A percentile compares a stretch with the other conserved stretches of the same genome.
Evolutionary conservation across 208 protist genomes (phyloP).

Genomic region (Trichomonas vaginalis): DNA sequence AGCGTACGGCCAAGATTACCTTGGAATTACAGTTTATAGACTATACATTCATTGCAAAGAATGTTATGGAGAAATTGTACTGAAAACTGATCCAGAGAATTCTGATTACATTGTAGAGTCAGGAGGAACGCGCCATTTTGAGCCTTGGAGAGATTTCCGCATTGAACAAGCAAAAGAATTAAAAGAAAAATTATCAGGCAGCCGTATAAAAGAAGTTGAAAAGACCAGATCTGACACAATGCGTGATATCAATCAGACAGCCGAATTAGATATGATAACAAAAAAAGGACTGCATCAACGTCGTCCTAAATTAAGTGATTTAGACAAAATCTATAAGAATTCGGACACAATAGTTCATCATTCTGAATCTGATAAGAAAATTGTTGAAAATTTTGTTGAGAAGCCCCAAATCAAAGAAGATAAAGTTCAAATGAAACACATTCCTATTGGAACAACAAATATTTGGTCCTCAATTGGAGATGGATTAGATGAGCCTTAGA

Average conservation of each 20-base stretch:
- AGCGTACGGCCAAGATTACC: constrained; percentile 46
- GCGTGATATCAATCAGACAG: neutral
- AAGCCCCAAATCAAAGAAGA: neutral
- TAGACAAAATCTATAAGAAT: neutral
- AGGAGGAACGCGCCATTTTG: constrained; percentile 45
- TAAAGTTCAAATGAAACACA: neutral
- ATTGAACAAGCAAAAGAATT: neutral
- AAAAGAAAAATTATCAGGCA: neutral
- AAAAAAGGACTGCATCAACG: neutral
- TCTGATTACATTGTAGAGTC: constrained; percentile 51
- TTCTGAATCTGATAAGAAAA: neutral
- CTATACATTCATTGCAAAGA: constrained; percentile 55
- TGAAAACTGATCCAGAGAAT: constrained; percentile 61
- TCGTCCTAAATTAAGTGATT: neutral
- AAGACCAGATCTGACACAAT: neutral
- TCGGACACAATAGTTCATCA: neutral
- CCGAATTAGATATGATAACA: neutral
- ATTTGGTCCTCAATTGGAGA: no score
- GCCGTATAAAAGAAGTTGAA: neutral
- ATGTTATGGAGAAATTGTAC: constrained; percentile 51
- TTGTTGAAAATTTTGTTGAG: neutral
- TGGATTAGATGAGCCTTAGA: no score
- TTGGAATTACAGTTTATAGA: constrained; percentile 46
- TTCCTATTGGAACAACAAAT: neutral
- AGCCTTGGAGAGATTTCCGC: constrained; percentile 43